Percentiles rank a stretch among this genome's conserved stretches.
Evolutionary conservation across 495 filamentous ascomycete species (phyloP).

Genomic region (Trichoderma erinaceum): DNA sequence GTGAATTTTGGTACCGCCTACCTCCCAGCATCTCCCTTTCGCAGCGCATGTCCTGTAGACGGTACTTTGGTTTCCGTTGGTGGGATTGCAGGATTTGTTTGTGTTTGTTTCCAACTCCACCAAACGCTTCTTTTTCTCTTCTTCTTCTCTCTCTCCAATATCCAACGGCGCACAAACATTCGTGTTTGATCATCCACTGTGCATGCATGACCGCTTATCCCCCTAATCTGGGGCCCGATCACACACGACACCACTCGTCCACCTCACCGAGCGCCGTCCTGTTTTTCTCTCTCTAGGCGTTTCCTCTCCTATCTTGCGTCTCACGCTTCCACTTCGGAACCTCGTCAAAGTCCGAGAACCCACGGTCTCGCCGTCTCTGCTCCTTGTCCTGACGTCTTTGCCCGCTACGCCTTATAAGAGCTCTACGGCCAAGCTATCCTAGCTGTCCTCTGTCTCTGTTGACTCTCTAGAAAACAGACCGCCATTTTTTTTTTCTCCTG

Average conservation of each 20-base stretch:
- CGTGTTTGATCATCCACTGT: no score
- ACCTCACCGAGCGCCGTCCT: no score
- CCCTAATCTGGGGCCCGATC: no score
- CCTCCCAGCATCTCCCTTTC: no score
- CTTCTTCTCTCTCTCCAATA: not conserved
- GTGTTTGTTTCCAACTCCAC: not conserved
- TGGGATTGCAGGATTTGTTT: no score
- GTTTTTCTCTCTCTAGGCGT: not conserved
- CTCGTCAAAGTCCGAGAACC: not conserved
- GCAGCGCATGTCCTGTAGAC: no score
- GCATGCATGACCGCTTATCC: no score
- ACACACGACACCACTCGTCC: no score
- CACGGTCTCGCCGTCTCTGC: not conserved
- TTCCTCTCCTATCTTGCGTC: not conserved
- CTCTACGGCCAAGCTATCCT: no score
- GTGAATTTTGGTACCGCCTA: no score
- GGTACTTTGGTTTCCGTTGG: no score
- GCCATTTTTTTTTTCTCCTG: not conserved
- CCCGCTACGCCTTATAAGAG: not conserved
- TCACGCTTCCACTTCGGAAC: not conserved
- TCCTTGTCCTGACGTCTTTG: not conserved
- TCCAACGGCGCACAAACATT: no score
- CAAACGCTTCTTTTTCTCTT: constrained; percentile 1
- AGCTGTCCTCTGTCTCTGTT: not conserved
- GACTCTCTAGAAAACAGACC: not conserved